A percentile compares a stretch with the other conserved stretches of the same genome.
phyloP scores from a whole-genome alignment of 2,329 filamentous ascomycete genomes.

The Penicillium glabrum region DNA sequence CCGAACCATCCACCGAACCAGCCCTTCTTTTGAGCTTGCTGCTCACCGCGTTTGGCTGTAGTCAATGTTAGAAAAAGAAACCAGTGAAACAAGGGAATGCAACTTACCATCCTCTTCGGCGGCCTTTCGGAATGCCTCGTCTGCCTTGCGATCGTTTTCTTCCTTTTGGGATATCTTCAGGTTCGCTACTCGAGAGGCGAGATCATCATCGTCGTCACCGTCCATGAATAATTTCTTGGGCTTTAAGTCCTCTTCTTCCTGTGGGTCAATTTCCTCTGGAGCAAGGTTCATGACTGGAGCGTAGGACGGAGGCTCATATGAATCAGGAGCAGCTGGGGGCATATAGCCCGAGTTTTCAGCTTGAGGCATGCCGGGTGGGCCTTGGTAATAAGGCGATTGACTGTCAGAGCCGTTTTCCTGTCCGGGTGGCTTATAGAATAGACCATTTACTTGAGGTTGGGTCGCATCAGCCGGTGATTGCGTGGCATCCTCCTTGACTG shows the following conservation, averaged over 20 bases:
- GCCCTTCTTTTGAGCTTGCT: constrained; percentile 49
- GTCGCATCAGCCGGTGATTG: constrained; percentile 26
- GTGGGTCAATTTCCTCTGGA: constrained; percentile 48
- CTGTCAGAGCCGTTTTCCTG: constrained; percentile 5
- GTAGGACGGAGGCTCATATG: constrained; percentile 41
- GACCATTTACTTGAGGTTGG: constrained; percentile 25
- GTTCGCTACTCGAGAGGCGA: constrained; percentile 55
- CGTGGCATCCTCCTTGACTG: constrained; percentile 39
- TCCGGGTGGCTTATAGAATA: constrained; percentile 23
- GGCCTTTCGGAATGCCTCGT: constrained; percentile 80
- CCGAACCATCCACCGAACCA: constrained; percentile 85
- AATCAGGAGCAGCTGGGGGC: constrained; percentile 26
- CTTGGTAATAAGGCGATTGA: constrained; percentile 29
- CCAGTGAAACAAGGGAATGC: neutral
- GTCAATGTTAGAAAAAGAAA: constrained; percentile 41
- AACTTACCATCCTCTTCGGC: constrained; percentile 66
- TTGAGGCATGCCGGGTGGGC: constrained; percentile 19
- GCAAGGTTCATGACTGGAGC: constrained; percentile 35
- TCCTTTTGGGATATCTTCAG: constrained; percentile 55
- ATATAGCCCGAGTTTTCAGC: constrained; percentile 34
- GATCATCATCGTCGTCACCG: constrained; percentile 71
- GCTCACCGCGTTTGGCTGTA: constrained; percentile 37
- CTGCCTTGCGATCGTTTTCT: constrained; percentile 70
- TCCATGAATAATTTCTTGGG: constrained; percentile 77
- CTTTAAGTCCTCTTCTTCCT: constrained; percentile 52